Percentiles rank a stretch among this genome's conserved stretches.
phyloP scores from a whole-genome alignment of 768 basidiomycete species.

The Sporobolomyces roseus region DNA sequence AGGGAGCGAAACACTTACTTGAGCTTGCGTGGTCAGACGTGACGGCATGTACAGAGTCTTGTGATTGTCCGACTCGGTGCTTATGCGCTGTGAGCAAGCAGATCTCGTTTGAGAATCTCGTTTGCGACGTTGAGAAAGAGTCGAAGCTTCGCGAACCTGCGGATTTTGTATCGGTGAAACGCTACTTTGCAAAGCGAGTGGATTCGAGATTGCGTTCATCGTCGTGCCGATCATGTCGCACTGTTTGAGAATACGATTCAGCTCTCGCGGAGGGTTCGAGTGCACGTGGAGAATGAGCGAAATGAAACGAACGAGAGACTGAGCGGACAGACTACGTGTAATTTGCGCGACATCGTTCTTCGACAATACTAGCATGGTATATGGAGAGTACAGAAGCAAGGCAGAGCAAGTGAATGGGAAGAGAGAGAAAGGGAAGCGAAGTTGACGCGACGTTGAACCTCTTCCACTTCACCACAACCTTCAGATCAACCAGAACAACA shows the following conservation, averaged over 20 bases:
- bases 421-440: constrained; percentile 3
- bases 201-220: constrained; percentile 22
- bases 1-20: not conserved
- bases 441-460: not conserved
- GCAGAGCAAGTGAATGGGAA: not conserved
- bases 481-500: not conserved
- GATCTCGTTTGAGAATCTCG: not conserved
- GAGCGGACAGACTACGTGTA: constrained; percentile 2
- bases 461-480: not conserved
- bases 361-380: too few relatives aligned
- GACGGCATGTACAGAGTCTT: constrained; percentile 40
- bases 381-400: constrained; percentile 20
- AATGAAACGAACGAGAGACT: constrained; percentile 13
- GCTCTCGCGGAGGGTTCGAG: not conserved
- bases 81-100: constrained; percentile 17
- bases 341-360: constrained; percentile 2
- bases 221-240: constrained; percentile 26
- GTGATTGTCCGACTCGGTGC: constrained; percentile 13
- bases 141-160: too few relatives aligned
- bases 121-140: not conserved
- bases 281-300: not conserved
- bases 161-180: constrained; percentile 32
- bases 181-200: fast-evolving
- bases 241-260: not conserved
- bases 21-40: constrained; percentile 21